These are phyloP conservation scores for Cladosporium colombiae DNA, from an alignment of 2,329 filamentous ascomycete species.

Conservation along the genomic window DNA sequence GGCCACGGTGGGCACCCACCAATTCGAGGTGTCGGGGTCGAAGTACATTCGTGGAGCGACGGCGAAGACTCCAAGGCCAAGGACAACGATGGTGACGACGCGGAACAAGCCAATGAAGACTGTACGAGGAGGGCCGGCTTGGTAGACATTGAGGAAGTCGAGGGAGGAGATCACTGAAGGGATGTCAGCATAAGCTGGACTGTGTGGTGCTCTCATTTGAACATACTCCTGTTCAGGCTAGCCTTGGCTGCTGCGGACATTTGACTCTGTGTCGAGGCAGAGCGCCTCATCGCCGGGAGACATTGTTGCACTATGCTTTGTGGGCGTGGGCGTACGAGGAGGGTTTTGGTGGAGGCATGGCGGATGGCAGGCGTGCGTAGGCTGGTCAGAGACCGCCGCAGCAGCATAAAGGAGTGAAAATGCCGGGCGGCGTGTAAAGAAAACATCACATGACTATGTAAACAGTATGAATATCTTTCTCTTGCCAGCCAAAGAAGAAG, in stretches of 20 bases:
- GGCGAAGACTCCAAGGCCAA: slow-evolving; percentile 65
- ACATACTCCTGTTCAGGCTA: slow-evolving; percentile 15
- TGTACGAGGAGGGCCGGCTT: slow-evolving; percentile 67
- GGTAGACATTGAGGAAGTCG: slow-evolving; percentile 62
- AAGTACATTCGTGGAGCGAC: slow-evolving; percentile 60
- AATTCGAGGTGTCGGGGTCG: slow-evolving; percentile 45
- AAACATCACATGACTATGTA: slow-evolving; percentile 20
- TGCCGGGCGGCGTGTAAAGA: slow-evolving; percentile 19
- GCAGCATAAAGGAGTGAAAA: slow-evolving; percentile 12
- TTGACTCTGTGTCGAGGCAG: slow-evolving; percentile 2
- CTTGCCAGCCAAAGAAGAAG: slow-evolving; percentile 2
- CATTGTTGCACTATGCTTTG: slow-evolving; percentile 7
- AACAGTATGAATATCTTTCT: neutral
- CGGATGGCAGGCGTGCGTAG: slow-evolving; percentile 6
- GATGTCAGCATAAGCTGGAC: neutral
- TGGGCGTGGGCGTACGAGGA: slow-evolving; percentile 6
- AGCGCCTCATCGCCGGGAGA: slow-evolving; percentile 1
- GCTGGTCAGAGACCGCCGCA: slow-evolving; percentile 9
- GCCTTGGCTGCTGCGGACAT: slow-evolving; percentile 13
- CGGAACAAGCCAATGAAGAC: slow-evolving; percentile 71
- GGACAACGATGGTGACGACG: slow-evolving; percentile 69
- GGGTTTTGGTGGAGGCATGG: neutral
- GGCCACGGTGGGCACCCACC: slow-evolving; percentile 44
- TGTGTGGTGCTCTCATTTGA: neutral
- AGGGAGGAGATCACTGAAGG: slow-evolving; percentile 59